Evolutionary conservation across 345 rosid genomes (phyloP).

Genomic region (Durio zibethinus): DNA sequence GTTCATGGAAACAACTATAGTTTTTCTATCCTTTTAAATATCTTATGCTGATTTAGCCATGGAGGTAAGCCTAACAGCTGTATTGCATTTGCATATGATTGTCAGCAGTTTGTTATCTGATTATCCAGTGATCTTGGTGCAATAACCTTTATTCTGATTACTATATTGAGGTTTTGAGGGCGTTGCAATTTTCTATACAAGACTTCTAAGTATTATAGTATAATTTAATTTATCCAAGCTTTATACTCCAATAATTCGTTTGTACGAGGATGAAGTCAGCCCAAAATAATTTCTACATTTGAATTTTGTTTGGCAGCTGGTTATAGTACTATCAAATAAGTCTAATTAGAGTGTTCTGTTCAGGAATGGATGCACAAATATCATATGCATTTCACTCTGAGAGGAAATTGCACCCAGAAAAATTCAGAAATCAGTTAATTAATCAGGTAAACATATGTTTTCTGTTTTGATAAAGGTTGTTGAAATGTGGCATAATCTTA

Average conservation of each 20-base stretch:
- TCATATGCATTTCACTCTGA: constrained; percentile 73
- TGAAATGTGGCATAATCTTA: neutral
- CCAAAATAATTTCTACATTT: neutral
- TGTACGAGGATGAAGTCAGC: neutral
- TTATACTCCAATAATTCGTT: neutral
- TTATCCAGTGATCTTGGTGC: neutral
- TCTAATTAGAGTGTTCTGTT: constrained; percentile 1
- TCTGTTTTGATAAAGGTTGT: neutral
- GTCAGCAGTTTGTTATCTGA: neutral
- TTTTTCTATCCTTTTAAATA: neutral
- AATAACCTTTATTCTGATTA: neutral
- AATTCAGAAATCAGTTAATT: constrained; percentile 57
- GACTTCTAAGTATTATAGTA: neutral
- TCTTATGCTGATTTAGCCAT: neutral
- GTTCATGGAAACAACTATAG: neutral
- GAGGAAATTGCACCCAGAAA: constrained; percentile 63
- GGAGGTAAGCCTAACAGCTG: neutral
- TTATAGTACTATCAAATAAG: neutral
- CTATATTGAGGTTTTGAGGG: neutral
- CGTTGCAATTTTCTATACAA: neutral
- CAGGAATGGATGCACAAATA: constrained; percentile 83
- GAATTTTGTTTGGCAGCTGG: neutral
- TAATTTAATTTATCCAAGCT: neutral
- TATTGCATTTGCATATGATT: constrained; percentile 5
- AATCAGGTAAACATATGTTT: constrained; percentile 46